phyloP scores from a whole-genome alignment of 345 rosid genomes.

The Laguncularia racemosa region DNA sequence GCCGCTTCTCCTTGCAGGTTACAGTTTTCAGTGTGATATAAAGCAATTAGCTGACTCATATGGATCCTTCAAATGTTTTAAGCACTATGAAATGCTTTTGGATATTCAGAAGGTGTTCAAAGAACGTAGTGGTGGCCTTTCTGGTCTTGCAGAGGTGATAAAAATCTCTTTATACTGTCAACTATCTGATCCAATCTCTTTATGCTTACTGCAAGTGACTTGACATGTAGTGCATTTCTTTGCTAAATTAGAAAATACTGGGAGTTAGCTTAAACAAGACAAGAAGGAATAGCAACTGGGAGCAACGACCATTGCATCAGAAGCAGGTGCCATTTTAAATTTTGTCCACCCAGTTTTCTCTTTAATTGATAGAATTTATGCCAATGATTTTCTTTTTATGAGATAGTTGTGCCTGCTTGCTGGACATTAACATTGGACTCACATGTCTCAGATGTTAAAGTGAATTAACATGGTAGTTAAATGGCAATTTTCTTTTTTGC shows the following conservation, averaged over 20 bases:
- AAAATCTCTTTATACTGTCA: constrained; percentile 4
- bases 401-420: background rate
- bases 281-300: constrained; percentile 86
- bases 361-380: background rate
- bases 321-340: constrained; percentile 48
- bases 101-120: constrained; percentile 72
- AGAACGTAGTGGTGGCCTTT: constrained; percentile 68
- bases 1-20: constrained; percentile 42
- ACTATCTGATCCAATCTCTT: constrained; percentile 3
- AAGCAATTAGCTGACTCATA: constrained; percentile 62
- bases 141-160: constrained; percentile 75
- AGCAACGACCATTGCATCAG: constrained; percentile 65
- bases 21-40: constrained; percentile 75
- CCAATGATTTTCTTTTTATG: background rate
- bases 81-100: constrained; percentile 71
- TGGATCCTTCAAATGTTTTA: constrained; percentile 66
- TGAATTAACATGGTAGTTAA: too few relatives aligned
- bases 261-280: constrained; percentile 91
- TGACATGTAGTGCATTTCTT: background rate
- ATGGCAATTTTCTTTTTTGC: too few relatives aligned
- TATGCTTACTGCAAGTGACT: background rate
- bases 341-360: background rate
- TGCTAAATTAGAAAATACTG: constrained; percentile 53
- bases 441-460: too few relatives aligned
- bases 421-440: too few relatives aligned